A percentile compares a stretch with the other conserved stretches of the same genome.
Conservation (phyloP, 2,329 filamentous ascomycete species). For the Dactylonectria macrodidyma region DNA sequence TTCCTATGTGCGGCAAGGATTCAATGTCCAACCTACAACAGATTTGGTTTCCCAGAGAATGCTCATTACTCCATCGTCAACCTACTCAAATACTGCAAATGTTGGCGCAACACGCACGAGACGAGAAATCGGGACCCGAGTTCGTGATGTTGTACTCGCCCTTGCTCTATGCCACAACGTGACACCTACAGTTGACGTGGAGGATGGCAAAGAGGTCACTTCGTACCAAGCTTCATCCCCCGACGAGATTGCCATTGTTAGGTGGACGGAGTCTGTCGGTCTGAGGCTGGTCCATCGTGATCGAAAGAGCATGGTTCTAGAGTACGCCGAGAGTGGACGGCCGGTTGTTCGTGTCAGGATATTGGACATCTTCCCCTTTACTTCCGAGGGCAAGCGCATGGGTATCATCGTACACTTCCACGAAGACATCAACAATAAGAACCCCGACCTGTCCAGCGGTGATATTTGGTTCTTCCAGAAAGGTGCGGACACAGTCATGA, state of each 20-base stretch:
- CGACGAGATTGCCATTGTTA: slow-evolving; percentile 97
- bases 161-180: slow-evolving; percentile 97
- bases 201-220: slow-evolving; percentile 81
- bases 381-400: slow-evolving; percentile 98
- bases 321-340: slow-evolving; percentile 81
- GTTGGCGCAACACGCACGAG: slow-evolving; percentile 83
- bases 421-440: slow-evolving; percentile 65
- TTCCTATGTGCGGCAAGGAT: slow-evolving; percentile 88
- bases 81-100: slow-evolving; percentile 73
- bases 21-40: slow-evolving; percentile 69
- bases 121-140: slow-evolving; percentile 92
- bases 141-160: slow-evolving; percentile 92
- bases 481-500: slow-evolving; percentile 98
- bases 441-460: slow-evolving; percentile 68
- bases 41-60: slow-evolving; percentile 60
- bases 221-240: slow-evolving; percentile 97
- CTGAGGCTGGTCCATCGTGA: slow-evolving; percentile 88
- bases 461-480: slow-evolving; percentile 99
- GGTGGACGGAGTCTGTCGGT: slow-evolving; percentile 94
- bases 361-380: slow-evolving; percentile 96
- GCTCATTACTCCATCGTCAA: slow-evolving; percentile 84
- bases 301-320: slow-evolving; percentile 86
- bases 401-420: slow-evolving; percentile 94
- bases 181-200: slow-evolving; percentile 85
- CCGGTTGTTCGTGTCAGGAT: slow-evolving; percentile 88